Conservation (phyloP, 2,329 filamentous ascomycete species). For the Ramularia endophylla region DNA sequence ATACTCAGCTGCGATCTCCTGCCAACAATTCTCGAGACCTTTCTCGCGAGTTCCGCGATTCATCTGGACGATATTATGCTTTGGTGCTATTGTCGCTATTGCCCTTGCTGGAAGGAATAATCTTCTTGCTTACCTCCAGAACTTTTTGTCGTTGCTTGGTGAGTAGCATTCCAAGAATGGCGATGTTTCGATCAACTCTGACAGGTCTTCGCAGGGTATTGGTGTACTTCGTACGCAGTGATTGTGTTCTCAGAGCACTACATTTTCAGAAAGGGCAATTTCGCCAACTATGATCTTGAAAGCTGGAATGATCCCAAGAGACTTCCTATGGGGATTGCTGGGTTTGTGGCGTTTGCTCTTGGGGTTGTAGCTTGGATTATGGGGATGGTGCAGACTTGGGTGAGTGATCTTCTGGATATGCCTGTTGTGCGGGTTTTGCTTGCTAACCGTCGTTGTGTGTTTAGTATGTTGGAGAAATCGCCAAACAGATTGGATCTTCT, state of each 20-base stretch:
- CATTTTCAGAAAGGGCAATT: slow-evolving; percentile 36
- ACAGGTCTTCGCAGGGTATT: no score
- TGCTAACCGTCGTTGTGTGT: not conserved
- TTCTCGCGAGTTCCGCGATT: slow-evolving; percentile 49
- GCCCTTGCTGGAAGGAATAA: slow-evolving; percentile 40
- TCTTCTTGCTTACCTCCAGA: slow-evolving; percentile 38
- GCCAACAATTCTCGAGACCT: slow-evolving; percentile 43
- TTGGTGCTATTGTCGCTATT: slow-evolving; percentile 39
- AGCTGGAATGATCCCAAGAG: slow-evolving; percentile 42
- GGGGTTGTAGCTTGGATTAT: slow-evolving; percentile 45
- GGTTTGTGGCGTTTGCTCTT: slow-evolving; percentile 33
- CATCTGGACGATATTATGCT: slow-evolving; percentile 42
- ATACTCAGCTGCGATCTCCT: slow-evolving; percentile 40
- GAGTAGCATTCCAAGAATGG: no score
- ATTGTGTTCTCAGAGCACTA: slow-evolving; percentile 43
- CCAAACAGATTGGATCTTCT: slow-evolving; percentile 48
- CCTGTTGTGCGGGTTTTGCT: not conserved
- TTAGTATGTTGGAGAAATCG: slow-evolving; percentile 48
- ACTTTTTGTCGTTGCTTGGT: slow-evolving; percentile 43
- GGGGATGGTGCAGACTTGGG: slow-evolving; percentile 44
- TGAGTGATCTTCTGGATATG: not conserved
- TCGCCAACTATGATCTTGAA: slow-evolving; percentile 40
- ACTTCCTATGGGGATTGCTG: slow-evolving; percentile 40
- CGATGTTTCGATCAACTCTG: no score
- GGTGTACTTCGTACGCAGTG: slow-evolving; percentile 42